phyloP scores from a whole-genome alignment of 495 filamentous ascomycete genomes.

The Cladorrhinum samala region DNA sequence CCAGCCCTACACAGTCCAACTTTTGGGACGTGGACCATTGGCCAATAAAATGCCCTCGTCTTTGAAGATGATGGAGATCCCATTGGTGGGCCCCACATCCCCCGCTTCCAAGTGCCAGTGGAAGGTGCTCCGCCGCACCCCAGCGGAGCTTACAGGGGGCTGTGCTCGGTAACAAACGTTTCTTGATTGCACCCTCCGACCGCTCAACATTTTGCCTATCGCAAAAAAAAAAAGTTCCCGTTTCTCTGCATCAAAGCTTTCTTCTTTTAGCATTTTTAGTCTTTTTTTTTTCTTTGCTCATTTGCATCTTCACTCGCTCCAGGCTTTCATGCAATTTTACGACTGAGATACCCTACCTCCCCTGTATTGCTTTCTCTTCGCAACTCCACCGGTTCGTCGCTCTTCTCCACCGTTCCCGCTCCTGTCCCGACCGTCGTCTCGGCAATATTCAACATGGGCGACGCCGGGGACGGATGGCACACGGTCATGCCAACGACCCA shows the following conservation, averaged over 20 bases:
- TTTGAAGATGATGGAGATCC: neutral
- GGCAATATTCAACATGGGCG: conserved; percentile 22
- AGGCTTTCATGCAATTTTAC: neutral
- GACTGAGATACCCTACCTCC: neutral
- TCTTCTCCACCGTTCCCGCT: conserved; percentile 9
- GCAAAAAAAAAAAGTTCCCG: conserved; percentile 6
- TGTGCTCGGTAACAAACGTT: conserved; percentile 10
- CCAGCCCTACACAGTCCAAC: conserved; percentile 3
- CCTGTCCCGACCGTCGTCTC: conserved; percentile 8
- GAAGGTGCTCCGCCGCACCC: neutral
- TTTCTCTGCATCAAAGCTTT: neutral
- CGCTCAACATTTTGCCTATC: neutral
- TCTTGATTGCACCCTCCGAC: neutral
- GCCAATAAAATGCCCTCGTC: conserved; percentile 5
- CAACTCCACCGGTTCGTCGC: conserved; percentile 2
- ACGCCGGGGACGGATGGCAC: conserved; percentile 26
- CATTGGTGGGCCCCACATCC: conserved; percentile 4
- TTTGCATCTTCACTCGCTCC: neutral
- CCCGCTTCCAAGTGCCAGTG: neutral
- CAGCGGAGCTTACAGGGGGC: conserved; percentile 9
- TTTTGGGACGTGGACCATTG: conserved; percentile 3
- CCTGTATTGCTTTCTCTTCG: neutral
- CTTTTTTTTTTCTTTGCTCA: neutral
- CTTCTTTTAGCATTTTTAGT: neutral
- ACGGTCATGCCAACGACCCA: conserved; percentile 29